Conservation (phyloP, 2,329 filamentous ascomycete genomes). For the Diaporthe capsici region DNA sequence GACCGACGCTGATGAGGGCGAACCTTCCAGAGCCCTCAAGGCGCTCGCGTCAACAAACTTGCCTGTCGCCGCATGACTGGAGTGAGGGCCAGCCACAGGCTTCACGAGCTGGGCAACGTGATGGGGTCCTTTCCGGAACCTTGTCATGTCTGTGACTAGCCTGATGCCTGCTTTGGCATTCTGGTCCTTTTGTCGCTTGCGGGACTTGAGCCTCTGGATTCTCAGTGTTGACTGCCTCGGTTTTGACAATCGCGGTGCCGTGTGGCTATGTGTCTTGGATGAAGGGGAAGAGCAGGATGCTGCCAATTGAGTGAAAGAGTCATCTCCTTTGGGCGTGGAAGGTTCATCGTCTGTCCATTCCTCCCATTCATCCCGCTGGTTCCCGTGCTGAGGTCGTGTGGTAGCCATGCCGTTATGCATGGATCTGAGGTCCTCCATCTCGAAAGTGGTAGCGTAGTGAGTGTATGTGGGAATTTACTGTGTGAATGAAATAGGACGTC, state of each 20-base stretch:
- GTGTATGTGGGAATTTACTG: background rate
- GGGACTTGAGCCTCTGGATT: constrained; percentile 67
- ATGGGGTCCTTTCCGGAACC: constrained; percentile 59
- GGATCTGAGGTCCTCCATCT: constrained; percentile 47
- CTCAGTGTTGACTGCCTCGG: constrained; percentile 55
- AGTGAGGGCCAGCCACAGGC: constrained; percentile 37
- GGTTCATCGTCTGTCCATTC: constrained; percentile 67
- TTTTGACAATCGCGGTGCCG: constrained; percentile 49
- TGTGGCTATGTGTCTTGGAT: constrained; percentile 19
- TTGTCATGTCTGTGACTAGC: constrained; percentile 78
- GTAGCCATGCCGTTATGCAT: constrained; percentile 42
- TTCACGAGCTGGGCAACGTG: constrained; percentile 52
- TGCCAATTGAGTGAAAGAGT: constrained; percentile 41
- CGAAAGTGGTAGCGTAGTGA: constrained; percentile 19
- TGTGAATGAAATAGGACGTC: background rate
- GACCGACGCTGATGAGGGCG: constrained; percentile 66
- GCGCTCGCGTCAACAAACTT: constrained; percentile 73
- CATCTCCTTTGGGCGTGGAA: constrained; percentile 55
- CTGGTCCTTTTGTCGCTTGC: constrained; percentile 71
- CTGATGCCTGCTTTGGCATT: constrained; percentile 75
- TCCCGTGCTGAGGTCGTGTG: constrained; percentile 42
- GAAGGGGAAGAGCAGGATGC: constrained; percentile 5
- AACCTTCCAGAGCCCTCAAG: constrained; percentile 71
- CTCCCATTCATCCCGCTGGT: constrained; percentile 62
- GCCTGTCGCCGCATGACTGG: constrained; percentile 42